Percentiles rank a stretch among this genome's conserved stretches.
Conservation (phyloP, 2,329 filamentous ascomycete species). For the Pyrenophora teres region DNA sequence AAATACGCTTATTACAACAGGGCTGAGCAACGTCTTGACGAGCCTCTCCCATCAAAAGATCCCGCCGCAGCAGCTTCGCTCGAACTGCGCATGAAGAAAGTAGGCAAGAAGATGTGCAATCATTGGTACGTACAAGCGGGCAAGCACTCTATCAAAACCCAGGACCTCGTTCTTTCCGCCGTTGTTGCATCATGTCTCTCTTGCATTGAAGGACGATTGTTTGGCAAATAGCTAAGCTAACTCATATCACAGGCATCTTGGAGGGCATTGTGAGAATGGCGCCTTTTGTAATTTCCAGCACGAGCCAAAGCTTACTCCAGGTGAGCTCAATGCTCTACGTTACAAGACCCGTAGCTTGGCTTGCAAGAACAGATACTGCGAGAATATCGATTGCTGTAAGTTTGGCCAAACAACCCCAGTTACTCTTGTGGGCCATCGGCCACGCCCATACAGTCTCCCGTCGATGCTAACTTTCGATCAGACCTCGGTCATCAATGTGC, state of each 20-base stretch:
- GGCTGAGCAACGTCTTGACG: slow-evolving; percentile 50
- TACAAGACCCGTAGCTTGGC: slow-evolving; percentile 50
- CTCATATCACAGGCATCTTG: slow-evolving; percentile 28
- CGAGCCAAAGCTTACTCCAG: slow-evolving; percentile 45
- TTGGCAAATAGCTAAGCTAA: not conserved
- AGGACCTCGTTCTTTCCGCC: no score
- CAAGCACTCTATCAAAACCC: no score
- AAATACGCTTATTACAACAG: slow-evolving; percentile 51
- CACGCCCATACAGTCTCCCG: not conserved
- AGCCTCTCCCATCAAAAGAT: slow-evolving; percentile 43
- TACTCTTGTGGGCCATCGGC: not conserved
- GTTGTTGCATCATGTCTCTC: no score
- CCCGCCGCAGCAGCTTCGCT: slow-evolving; percentile 28
- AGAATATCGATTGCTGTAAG: slow-evolving; percentile 50
- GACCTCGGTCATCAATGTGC: slow-evolving; percentile 50
- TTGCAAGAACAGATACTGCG: slow-evolving; percentile 48
- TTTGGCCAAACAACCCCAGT: not conserved
- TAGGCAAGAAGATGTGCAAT: slow-evolving; percentile 43
- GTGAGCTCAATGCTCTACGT: slow-evolving; percentile 48
- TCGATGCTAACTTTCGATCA: slow-evolving; percentile 13
- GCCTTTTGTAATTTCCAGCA: slow-evolving; percentile 52
- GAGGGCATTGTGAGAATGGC: slow-evolving; percentile 47
- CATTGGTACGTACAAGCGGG: slow-evolving; percentile 20
- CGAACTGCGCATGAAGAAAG: slow-evolving; percentile 38
- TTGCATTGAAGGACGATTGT: no score